Evolutionary conservation across 2,329 filamentous ascomycete species (phyloP), one percentile per base, ranked within the genome.

Genomic region (Hirsutella rhossiliensis): DNA sequence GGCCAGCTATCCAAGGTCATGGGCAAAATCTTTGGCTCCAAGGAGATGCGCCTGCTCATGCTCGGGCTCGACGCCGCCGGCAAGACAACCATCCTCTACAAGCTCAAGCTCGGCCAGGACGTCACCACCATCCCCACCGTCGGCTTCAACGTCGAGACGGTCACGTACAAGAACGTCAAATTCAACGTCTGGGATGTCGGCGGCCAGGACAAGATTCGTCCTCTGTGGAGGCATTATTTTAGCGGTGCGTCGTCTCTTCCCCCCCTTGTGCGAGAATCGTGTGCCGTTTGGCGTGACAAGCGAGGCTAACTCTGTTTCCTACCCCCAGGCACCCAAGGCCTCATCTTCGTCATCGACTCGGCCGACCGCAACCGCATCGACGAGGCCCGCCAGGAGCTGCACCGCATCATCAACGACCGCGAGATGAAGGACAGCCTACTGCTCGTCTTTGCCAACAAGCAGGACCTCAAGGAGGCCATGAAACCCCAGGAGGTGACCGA

Each of bases 11-110:
- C 87, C 58, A 95, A 94, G 73, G 82, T 96, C 71, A 89, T 96
- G 82, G 86, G 87, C 69, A 95, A 94, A 81, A 87, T 97, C 74
- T 97, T 95, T 74, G 90, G 90, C 69, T 94, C 90, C 55, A 97
- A 97, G 83, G 92, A 98, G 82, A 98, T 98, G 92, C 83, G 92
- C 78, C 96, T 98, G 75, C 72, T 98, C 71, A 98, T 98, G 92
- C 89, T 98, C 60, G 92, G 92, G 79, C 82, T 98, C 62, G 92
- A 98, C 71, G 92, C 92, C 62, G 92, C 92, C 68, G 92, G 92
- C 84, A 98, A 98, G 81, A 98, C 92, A 63, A 98, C 92, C 60
- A 98, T 98, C 65, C 82, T 98, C 58, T 98, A 98, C 78, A 98
- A 98, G 80, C 82, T 98, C 69, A 98, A 98, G 81, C 86, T 98